phyloP scores from a whole-genome alignment of 257 asterid genomes.

The Forsythia suspensa region DNA sequence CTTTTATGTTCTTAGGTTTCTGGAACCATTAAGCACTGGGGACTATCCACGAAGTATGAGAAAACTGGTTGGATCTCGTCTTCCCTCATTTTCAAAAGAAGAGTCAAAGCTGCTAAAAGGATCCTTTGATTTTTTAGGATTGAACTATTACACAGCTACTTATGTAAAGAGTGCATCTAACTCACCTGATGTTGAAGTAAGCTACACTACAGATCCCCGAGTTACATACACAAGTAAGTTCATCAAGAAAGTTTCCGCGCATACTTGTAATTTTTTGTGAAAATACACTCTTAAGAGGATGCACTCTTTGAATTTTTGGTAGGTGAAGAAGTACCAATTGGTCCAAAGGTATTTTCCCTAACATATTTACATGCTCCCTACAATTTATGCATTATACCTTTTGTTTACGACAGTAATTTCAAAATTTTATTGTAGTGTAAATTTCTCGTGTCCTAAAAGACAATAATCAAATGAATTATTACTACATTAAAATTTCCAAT shows the following conservation, averaged over 20 bases:
- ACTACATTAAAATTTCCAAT: neutral
- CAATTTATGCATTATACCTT: neutral
- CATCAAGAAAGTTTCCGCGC: neutral
- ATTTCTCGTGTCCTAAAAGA: neutral
- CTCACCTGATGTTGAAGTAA: neutral
- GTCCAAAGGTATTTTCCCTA: slow-evolving; percentile 15
- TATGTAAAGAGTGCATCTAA: slow-evolving; percentile 11
- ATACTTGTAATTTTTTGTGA: neutral
- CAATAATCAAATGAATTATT: neutral
- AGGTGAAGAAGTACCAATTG: slow-evolving; percentile 15
- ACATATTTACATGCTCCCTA: neutral
- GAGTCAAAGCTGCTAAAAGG: slow-evolving; percentile 16
- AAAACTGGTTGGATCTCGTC: slow-evolving; percentile 4
- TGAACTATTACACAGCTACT: slow-evolving; percentile 35
- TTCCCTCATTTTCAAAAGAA: slow-evolving; percentile 10
- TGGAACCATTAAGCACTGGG: neutral
- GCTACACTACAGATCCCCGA: slow-evolving; percentile 8
- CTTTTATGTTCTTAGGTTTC: slow-evolving; percentile 20
- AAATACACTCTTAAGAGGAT: neutral
- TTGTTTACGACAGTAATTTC: neutral
- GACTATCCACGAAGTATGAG: slow-evolving; percentile 21
- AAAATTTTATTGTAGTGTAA: neutral
- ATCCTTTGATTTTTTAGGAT: slow-evolving; percentile 32
- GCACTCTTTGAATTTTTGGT: neutral
- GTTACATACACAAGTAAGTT: slow-evolving; percentile 17